Percentiles rank a stretch among this genome's conserved stretches.
These are phyloP conservation scores for Hypsizygus marmoreus DNA, from an alignment of 768 basidiomycete species.

Conservation along the genomic window DNA sequence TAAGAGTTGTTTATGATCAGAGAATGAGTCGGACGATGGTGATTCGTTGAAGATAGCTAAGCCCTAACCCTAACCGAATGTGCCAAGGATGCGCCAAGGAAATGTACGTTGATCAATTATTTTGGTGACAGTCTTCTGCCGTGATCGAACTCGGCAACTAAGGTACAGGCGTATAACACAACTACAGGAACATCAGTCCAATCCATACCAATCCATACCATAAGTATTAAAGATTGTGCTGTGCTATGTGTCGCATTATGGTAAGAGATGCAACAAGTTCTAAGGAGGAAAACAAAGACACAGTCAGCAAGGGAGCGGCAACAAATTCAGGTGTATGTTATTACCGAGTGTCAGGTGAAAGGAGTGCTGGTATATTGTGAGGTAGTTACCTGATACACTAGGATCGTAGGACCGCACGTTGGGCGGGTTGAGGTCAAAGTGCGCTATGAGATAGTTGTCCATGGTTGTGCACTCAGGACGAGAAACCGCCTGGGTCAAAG, in stretches of 20 bases:
- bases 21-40: background rate
- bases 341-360: slow-evolving; percentile 12
- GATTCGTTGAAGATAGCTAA: background rate
- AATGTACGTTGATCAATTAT: no score
- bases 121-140: no score
- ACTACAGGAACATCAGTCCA: background rate
- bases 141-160: no score
- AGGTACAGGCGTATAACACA: no score
- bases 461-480: slow-evolving; percentile 9
- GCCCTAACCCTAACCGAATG: slow-evolving; percentile 18
- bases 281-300: slow-evolving; percentile 25
- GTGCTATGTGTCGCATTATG: slow-evolving; percentile 61
- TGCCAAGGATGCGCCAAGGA: background rate
- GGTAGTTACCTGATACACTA: slow-evolving; percentile 12
- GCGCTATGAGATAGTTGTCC: slow-evolving; percentile 9
- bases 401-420: slow-evolving; percentile 7
- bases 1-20: background rate
- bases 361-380: slow-evolving; percentile 15
- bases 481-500: no score
- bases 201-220: background rate
- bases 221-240: slow-evolving; percentile 35
- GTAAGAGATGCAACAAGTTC: slow-evolving; percentile 55
- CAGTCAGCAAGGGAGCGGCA: no score
- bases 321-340: no score
- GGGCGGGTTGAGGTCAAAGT: slow-evolving; percentile 8